A percentile compares a stretch with the other conserved stretches of the same genome.
Conservation (phyloP, 805 yeast species). For the Phaffomyces antillensis region DNA sequence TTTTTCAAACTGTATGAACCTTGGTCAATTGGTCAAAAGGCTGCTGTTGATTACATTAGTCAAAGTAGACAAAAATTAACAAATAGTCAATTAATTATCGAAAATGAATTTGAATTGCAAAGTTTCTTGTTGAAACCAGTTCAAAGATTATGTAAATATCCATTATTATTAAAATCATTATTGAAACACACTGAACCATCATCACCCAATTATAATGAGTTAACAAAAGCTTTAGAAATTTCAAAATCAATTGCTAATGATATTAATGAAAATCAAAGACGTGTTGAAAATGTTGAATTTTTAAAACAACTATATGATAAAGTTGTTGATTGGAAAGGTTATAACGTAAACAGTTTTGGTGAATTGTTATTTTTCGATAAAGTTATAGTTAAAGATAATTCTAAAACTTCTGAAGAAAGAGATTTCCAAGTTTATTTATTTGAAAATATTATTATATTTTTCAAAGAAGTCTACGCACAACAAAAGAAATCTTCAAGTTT, state of each 20-base stretch:
- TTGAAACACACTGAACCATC: constrained; percentile 52
- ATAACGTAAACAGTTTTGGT: constrained; percentile 72
- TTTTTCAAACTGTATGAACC: constrained; percentile 89
- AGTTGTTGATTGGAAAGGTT: constrained; percentile 91
- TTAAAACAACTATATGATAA: constrained; percentile 63
- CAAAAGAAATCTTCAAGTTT: constrained; percentile 44
- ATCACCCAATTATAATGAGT: constrained; percentile 55
- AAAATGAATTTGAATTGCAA: constrained; percentile 83
- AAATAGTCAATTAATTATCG: constrained; percentile 51
- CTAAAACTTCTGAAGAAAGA: constrained; percentile 52
- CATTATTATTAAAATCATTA: constrained; percentile 70
- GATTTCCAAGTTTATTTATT: constrained; percentile 88
- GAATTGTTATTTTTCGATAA: constrained; percentile 70
- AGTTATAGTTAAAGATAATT: constrained; percentile 58
- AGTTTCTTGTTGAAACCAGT: constrained; percentile 89
- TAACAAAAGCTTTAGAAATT: constrained; percentile 60
- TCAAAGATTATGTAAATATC: constrained; percentile 94
- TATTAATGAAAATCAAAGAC: constrained; percentile 90
- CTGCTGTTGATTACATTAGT: constrained; percentile 75
- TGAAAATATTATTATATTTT: constrained; percentile 59
- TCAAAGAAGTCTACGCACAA: constrained; percentile 45
- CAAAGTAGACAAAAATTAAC: constrained; percentile 47
- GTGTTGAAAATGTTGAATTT: constrained; percentile 75
- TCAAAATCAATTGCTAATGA: constrained; percentile 79
- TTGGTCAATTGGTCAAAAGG: constrained; percentile 86